Base-by-base conservation (phyloP, 1,284 basidiomycete genomes). In the Ganoderma sinense region DNA sequence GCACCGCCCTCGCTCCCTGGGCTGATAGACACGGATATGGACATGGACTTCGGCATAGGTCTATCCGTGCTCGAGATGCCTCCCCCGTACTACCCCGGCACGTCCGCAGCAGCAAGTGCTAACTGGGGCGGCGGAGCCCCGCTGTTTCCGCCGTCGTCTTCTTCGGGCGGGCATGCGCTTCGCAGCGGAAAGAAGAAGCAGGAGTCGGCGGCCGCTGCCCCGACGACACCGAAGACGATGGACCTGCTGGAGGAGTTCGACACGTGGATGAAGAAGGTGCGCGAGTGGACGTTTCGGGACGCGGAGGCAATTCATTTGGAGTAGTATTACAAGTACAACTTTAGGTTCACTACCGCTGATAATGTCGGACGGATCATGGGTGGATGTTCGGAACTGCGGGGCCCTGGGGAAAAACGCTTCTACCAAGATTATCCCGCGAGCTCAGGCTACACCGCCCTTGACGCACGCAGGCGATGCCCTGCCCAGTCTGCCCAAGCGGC, bases 211-310 rank as follows among this genome's bases (percentile, higher is more conserved):
- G 53, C 48, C 11, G 36, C 33, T 13, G 39, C 31, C 16, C 16
- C 33, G 31, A 13, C 55, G 7, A 18, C 43, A 8, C n/a, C 40
- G 40, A 43, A 31, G 16, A 40, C 29, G 13, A 61, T 60, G 48
- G 68, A 72, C 45, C 64, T 74, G 20, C 62, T 78, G 14, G 67
- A 65, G 2, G 71, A 76, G 48, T 79, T 66, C 61, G 75, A 79
- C 56, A 23, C 62, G 31, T 74, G 77, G 4, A 68, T 78, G 14
- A 29, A 68, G 65, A 70, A 63, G 43, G 61, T 78, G 31, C 69
- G 69, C 41, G 39, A 13, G 4, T 78, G 77, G 77, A 58, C 40
- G 51, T 33, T 66, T 51, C 56, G 14, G 23, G 56, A 31, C 8
- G 41, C 29, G 18, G 45, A 65, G 43, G 10, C 51, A 16, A 40